phyloP scores from a whole-genome alignment of 345 rosid species.

The Acer campestre region DNA sequence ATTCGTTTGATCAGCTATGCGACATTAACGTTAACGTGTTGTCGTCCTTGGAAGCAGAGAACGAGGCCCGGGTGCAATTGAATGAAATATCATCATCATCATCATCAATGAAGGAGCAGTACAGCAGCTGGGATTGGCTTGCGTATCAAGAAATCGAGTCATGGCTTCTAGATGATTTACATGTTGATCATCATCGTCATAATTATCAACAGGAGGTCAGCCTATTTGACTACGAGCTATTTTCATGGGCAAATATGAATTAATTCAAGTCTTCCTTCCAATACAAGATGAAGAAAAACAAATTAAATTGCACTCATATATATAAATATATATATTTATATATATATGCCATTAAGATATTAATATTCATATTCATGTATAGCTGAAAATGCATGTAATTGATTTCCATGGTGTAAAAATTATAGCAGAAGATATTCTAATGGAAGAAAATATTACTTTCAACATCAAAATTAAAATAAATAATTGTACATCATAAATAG shows the following conservation, averaged over 20 bases:
- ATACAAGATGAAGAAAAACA: neutral
- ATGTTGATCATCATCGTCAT: slow-evolving; percentile 18
- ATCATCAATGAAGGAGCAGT: neutral
- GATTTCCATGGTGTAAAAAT: no score
- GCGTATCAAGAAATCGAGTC: slow-evolving; percentile 33
- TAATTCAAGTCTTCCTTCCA: neutral
- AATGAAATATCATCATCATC: neutral
- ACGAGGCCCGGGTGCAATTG: neutral
- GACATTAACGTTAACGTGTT: neutral
- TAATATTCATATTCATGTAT: no score
- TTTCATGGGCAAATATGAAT: slow-evolving; percentile 18
- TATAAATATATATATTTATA: no score
- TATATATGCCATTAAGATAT: no score
- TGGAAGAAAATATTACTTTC: no score
- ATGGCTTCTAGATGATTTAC: slow-evolving; percentile 40
- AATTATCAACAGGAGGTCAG: slow-evolving; percentile 25
- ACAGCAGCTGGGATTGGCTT: slow-evolving; percentile 7
- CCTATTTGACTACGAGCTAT: slow-evolving; percentile 33
- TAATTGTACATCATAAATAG: no score
- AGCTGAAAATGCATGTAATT: no score
- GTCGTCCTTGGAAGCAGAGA: slow-evolving; percentile 1
- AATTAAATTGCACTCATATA: neutral
- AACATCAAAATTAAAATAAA: no score
- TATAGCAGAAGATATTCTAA: no score
- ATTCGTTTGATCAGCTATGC: slow-evolving; percentile 3